Evolutionary conservation across 495 filamentous ascomycete genomes (phyloP).

Genomic region (Neurospora hispaniola): DNA sequence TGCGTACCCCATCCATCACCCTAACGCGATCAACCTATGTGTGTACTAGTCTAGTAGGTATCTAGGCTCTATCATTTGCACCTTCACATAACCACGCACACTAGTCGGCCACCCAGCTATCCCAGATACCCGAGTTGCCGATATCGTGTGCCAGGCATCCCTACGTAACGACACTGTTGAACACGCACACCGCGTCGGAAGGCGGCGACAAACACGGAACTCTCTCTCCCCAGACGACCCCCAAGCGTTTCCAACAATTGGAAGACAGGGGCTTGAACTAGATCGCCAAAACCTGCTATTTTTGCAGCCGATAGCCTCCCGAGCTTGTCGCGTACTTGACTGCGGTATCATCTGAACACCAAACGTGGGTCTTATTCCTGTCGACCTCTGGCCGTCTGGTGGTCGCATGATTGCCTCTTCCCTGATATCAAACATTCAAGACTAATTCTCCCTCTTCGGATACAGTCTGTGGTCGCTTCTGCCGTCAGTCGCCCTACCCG

Average conservation of each 20-base stretch:
- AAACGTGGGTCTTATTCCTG: neutral
- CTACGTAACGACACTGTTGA: neutral
- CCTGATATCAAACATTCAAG: conserved; percentile 3
- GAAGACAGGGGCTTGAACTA: neutral
- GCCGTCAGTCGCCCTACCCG: conserved; percentile 2
- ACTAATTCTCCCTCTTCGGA: conserved; percentile 5
- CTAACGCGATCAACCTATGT: neutral
- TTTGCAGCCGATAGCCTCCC: neutral
- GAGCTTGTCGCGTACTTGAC: neutral
- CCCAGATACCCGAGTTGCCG: neutral
- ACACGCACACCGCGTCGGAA: neutral
- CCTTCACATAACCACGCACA: neutral
- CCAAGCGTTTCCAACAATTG: neutral
- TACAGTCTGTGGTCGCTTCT: neutral
- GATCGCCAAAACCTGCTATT: neutral
- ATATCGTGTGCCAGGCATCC: neutral
- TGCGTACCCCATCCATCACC: neutral
- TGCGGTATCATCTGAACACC: conserved; percentile 11
- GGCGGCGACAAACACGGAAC: neutral
- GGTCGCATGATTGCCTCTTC: conserved; percentile 6
- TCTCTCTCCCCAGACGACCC: neutral
- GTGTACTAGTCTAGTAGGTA: neutral
- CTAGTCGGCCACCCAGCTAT: neutral
- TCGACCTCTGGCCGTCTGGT: neutral
- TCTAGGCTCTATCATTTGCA: neutral